phyloP scores from a whole-genome alignment of 441 rosid species.

The Biscutella laevigata region DNA sequence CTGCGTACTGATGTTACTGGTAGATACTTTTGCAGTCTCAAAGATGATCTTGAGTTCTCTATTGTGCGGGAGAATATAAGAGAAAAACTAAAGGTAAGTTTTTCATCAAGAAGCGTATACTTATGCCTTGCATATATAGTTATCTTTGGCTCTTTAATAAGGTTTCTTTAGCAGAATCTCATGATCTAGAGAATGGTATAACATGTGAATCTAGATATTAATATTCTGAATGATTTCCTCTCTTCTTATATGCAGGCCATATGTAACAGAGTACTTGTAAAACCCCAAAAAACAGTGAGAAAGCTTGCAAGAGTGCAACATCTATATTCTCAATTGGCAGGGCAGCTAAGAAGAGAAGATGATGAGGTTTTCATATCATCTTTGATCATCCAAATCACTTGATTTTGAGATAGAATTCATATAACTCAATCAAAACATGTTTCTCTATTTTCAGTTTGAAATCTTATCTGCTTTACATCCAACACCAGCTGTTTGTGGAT shows the following conservation, averaged over 20 bases:
- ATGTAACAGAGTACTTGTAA: slow-evolving; percentile 49
- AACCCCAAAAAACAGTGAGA: slow-evolving; percentile 60
- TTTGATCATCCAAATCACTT: not conserved
- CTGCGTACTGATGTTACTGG: slow-evolving; percentile 3
- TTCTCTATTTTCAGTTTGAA: slow-evolving; percentile 45
- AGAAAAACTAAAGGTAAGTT: slow-evolving; percentile 61
- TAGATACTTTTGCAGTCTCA: slow-evolving; percentile 42
- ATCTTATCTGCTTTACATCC: slow-evolving; percentile 74
- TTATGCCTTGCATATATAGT: not conserved
- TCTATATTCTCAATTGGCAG: slow-evolving; percentile 59
- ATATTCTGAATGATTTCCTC: not conserved
- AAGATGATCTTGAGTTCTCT: slow-evolving; percentile 80
- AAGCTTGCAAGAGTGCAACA: slow-evolving; percentile 82
- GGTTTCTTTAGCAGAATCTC: not conserved
- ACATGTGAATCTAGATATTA: too few relatives aligned
- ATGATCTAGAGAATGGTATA: too few relatives aligned
- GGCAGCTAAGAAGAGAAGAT: slow-evolving; percentile 64
- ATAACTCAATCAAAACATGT: slow-evolving; percentile 15
- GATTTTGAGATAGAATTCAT: not conserved
- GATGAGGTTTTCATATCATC: too few relatives aligned
- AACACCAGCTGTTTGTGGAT: slow-evolving; percentile 88
- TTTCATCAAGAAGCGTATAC: not conserved
- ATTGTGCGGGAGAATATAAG: slow-evolving; percentile 80
- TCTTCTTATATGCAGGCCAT: slow-evolving; percentile 40
- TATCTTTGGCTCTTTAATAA: not conserved